Base-by-base conservation (phyloP, 2,329 filamentous ascomycete genomes). In the Aspergillus niger region DNA sequence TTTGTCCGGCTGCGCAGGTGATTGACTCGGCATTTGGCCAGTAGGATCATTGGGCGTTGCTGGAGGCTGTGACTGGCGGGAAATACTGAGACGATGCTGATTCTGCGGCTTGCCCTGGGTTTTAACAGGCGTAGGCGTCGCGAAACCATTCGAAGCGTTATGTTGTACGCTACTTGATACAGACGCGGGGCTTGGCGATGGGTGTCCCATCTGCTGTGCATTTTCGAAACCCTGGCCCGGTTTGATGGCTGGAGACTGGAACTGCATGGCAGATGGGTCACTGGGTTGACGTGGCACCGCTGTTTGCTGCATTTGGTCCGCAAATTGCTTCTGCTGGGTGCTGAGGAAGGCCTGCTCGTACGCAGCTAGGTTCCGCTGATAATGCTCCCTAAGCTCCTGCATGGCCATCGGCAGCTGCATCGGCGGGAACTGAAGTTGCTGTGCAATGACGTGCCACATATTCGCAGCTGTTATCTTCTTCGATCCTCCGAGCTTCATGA, bases 401-500 rank as follows among this genome's bases (percentile, higher is more conserved):
- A 86, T 82, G 0, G 91, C 91, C 8, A 81, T 84, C 1, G 88
- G 89, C 57, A 85, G 79, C 64, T 91, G 89, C 55, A 83, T 81
- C 0, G 84, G 84, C 8, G 82, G 81, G 51, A 91, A 86, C 4
- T 78, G 74, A 52, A 92, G 74, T 30, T 83, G 79, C 59, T 86
- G 85, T 1, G 91, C 88, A 57, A 97, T 82, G 53, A 87, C 84
- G 1, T 82, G 81, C 95, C 95, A 98, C 59, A 83, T 82, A 64
- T 91, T 91, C 24, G 82, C 81, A 24, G 85, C 83, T 0, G 86
- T 89, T 3, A 96, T 86, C 62, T 84, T 86, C 67, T 89, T 90
- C 58, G 89, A 95, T 5, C 92, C 92, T 24, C 91, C 91, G 65
- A 85, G 82, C 68, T 90, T 93, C 66, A 89, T 85, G 1, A 97